Base-by-base conservation (phyloP, 495 filamentous ascomycete genomes). In the Oleoguttula mirabilis region DNA sequence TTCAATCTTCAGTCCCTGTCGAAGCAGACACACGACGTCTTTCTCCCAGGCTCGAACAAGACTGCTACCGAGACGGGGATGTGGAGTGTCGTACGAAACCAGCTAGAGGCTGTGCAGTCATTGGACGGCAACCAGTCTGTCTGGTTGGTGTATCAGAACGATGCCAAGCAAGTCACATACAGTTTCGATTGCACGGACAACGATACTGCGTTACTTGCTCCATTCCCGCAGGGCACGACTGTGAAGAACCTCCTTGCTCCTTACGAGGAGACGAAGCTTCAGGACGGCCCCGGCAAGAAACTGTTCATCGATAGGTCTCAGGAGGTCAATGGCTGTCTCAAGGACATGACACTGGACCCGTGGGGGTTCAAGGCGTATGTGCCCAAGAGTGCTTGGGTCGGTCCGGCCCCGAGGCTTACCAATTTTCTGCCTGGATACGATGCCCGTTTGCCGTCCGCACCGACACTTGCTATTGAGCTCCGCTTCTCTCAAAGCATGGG, bases 141-240 rank as follows among this genome's bases (percentile, higher is more conserved):
- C 1, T 83, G 79, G 79, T 55, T 83, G 6, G 63, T 83, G 0
- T 83, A 80, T 48, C 68, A 72, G 21, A 83, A 83, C 50, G 64
- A 65, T 23, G 71, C 74, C 50, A 54, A 59, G 10, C 65, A 64
- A 1, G 66, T 67, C 11, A 66, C 60, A 2, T 82, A 80, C 55
- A 58, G 61, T 1, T 82, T 82, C 44, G 64, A 79, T 40, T 81
- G 79, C 56, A 58, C 41, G 32, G 60, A 71, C 50, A 56, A 55
- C 16, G 43, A 46, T 1, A 28, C 25, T n/a, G 70, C 72, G 0
- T 61, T 82, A 34, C 56, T 81, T 38, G 61, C 77, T 10, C 72
- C 79, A 0, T 82, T 76, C 41, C 56, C 61, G 12, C 61, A 58
- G 1, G 70, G 66, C 12, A 70, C 65, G 21, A 69, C 65, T 2